These are phyloP conservation scores for Trichoderma sp. DNA, from an alignment of 2,329 filamentous ascomycete genomes.

Conservation along the genomic window DNA sequence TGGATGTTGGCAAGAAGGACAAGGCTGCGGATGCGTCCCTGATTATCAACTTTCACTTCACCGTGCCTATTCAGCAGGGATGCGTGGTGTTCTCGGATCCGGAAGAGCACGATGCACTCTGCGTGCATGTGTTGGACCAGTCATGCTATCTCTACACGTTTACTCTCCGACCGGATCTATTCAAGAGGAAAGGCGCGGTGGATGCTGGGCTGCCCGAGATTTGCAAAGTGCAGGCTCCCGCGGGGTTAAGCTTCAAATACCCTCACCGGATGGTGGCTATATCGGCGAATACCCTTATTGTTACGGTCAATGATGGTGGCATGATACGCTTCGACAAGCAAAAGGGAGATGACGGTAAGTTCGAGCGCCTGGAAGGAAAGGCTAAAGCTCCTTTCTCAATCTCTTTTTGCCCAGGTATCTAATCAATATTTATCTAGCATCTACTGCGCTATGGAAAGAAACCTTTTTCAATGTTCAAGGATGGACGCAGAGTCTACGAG, in stretches of 20 bases:
- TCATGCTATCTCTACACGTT: slow-evolving; percentile 82
- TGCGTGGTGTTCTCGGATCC: slow-evolving; percentile 84
- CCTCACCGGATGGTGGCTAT: slow-evolving; percentile 80
- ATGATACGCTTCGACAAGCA: slow-evolving; percentile 70
- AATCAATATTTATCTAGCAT: slow-evolving; percentile 29
- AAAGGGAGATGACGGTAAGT: slow-evolving; percentile 50
- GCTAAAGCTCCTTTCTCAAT: background rate
- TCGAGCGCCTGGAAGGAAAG: background rate
- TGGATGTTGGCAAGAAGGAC: slow-evolving; percentile 74
- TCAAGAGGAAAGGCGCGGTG: slow-evolving; percentile 67
- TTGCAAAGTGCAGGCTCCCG: slow-evolving; percentile 72
- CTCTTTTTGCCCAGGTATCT: background rate
- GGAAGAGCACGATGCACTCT: slow-evolving; percentile 74
- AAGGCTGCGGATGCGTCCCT: slow-evolving; percentile 69
- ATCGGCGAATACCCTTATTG: slow-evolving; percentile 70
- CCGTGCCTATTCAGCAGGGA: slow-evolving; percentile 68
- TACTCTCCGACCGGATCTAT: slow-evolving; percentile 79
- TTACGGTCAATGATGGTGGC: slow-evolving; percentile 79
- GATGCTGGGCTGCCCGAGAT: slow-evolving; percentile 75
- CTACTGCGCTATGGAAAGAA: slow-evolving; percentile 61
- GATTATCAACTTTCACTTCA: slow-evolving; percentile 76
- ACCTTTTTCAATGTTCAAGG: slow-evolving; percentile 72
- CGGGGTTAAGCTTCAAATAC: slow-evolving; percentile 74
- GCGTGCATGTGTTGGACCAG: slow-evolving; percentile 76
- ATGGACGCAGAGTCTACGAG: slow-evolving; percentile 68